Evolutionary conservation across 2,329 filamentous ascomycete species (phyloP).

Genomic region (Colletotrichum gloeosporioides): DNA sequence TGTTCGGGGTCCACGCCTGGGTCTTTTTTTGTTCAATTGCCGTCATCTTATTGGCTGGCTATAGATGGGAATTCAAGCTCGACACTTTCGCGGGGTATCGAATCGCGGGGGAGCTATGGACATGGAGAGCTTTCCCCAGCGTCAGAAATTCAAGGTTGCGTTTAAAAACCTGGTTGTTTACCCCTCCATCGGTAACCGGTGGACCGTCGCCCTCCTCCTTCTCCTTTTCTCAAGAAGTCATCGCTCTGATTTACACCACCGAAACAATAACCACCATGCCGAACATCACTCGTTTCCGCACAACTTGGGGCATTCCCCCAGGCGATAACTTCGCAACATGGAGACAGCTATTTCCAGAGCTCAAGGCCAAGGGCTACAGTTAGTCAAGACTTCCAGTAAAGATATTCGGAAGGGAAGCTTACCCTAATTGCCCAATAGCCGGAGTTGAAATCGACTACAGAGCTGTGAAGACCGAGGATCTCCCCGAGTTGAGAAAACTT

Average conservation of each 20-base stretch:
- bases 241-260: not conserved
- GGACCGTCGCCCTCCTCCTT: not conserved
- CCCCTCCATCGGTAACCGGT: not conserved
- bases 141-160: not conserved
- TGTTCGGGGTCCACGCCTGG: not conserved
- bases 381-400: not conserved
- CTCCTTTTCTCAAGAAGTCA: not conserved
- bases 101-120: not conserved
- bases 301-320: conserved; percentile 15
- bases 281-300: conserved; percentile 8
- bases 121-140: not conserved
- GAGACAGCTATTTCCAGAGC: conserved; percentile 6
- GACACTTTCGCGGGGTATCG: not conserved
- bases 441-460: conserved; percentile 7
- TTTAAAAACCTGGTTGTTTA: not conserved
- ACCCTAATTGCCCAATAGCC: not conserved
- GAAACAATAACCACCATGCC: not conserved
- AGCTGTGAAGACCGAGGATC: not conserved
- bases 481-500: not conserved
- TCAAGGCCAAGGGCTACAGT: conserved; percentile 23
- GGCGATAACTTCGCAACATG: conserved; percentile 16
- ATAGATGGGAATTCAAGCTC: not conserved
- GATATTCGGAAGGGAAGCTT: not conserved
- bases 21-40: not conserved
- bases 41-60: not conserved